Evolutionary conservation across 441 rosid species (phyloP).

Genomic region (Cnidoscolus chayamansa): DNA sequence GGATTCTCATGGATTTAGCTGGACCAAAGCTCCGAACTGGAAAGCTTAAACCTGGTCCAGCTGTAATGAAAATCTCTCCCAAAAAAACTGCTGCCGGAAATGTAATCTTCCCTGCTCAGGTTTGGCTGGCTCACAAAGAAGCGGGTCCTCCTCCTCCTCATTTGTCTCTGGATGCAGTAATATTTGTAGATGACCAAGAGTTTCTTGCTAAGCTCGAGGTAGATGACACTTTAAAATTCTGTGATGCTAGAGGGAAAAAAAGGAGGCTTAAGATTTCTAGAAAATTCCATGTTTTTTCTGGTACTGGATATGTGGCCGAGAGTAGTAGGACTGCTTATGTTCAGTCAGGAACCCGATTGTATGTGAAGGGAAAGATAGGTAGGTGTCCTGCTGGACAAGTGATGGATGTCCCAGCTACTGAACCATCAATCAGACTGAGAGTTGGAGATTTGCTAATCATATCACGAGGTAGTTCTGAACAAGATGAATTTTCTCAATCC

Average conservation of each 20-base stretch:
- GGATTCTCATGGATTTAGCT: conserved; percentile 71
- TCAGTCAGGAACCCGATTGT: conserved; percentile 49
- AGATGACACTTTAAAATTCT: conserved; percentile 48
- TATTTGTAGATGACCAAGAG: conserved; percentile 39
- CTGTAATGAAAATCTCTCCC: conserved; percentile 57
- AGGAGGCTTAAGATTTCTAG: conserved; percentile 43
- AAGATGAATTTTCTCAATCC: conserved; percentile 26
- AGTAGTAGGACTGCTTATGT: conserved; percentile 52
- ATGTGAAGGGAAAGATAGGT: conserved; percentile 44
- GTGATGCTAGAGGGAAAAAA: conserved; percentile 59
- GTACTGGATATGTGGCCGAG: conserved; percentile 55
- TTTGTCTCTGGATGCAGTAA: conserved; percentile 47
- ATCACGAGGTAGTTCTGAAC: conserved; percentile 36
- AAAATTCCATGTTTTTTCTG: conserved; percentile 47
- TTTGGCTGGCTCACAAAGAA: conserved; percentile 57
- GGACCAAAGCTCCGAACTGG: conserved; percentile 76
- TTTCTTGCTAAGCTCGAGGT: conserved; percentile 44
- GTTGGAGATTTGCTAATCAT: conserved; percentile 62
- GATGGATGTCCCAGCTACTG: conserved; percentile 54
- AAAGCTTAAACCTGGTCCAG: conserved; percentile 53
- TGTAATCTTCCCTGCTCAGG: conserved; percentile 46
- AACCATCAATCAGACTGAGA: conserved; percentile 47
- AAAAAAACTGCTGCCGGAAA: conserved; percentile 55
- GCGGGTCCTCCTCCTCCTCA: conserved; percentile 52
- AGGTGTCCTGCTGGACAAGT: conserved; percentile 40